A percentile compares a stretch with the other conserved stretches of the same genome.
These are phyloP conservation scores for Entomortierella lignicola DNA, from an alignment of 192 early-diverging fungal genomes.

Conservation along the genomic window DNA sequence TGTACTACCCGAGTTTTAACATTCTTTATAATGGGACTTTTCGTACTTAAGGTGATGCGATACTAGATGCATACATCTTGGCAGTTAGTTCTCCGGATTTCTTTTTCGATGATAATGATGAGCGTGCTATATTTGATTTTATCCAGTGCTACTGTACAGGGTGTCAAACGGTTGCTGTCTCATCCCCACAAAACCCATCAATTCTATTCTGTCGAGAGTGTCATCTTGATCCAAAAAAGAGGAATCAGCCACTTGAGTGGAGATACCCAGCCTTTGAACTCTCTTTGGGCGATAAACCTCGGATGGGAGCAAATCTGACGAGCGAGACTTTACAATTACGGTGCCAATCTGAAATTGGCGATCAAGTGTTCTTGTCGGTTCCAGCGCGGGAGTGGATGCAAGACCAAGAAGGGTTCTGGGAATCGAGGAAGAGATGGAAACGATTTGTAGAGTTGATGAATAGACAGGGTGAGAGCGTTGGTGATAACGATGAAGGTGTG, in stretches of 20 bases:
- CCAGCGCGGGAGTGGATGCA: constrained; percentile 25
- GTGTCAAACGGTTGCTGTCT: constrained; percentile 4
- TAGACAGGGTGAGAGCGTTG: neutral
- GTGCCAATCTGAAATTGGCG: constrained; percentile 14
- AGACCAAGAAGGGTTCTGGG: constrained; percentile 8
- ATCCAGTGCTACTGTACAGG: constrained; percentile 24
- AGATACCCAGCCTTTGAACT: constrained; percentile 25
- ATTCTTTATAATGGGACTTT: too few relatives aligned
- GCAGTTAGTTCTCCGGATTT: constrained; percentile 6
- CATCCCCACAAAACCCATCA: constrained; percentile 15
- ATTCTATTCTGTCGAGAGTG: constrained; percentile 24
- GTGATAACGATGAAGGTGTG: neutral
- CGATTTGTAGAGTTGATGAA: constrained; percentile 7
- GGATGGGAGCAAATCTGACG: neutral
- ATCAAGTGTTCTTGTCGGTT: constrained; percentile 21
- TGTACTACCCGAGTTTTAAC: too few relatives aligned
- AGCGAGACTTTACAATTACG: constrained; percentile 12
- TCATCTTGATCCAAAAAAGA: constrained; percentile 14
- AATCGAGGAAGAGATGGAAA: constrained; percentile 7
- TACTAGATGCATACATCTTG: constrained; percentile 12
- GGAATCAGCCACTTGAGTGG: constrained; percentile 2
- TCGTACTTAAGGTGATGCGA: constrained; percentile 12
- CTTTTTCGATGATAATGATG: neutral
- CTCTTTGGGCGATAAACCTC: constrained; percentile 11
- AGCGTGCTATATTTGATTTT: constrained; percentile 9